Evolutionary conservation across 2,329 filamentous ascomycete species (phyloP).

Genomic region (Neonectria ditissima): DNA sequence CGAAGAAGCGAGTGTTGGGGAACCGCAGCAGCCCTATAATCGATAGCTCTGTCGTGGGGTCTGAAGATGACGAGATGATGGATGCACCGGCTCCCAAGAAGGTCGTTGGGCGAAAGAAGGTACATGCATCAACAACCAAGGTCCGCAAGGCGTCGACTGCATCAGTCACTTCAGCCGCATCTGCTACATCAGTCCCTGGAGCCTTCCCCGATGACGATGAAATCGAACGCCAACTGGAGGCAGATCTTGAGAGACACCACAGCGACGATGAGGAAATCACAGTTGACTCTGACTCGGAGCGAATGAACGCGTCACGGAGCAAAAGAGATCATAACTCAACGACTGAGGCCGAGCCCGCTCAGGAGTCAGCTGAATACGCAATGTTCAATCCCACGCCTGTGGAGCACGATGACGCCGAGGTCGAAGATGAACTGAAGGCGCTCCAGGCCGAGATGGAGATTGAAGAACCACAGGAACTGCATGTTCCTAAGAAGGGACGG

Average conservation of each 20-base stretch:
- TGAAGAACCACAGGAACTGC: constrained; percentile 53
- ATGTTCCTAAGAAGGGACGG: constrained; percentile 66
- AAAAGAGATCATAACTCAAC: constrained; percentile 47
- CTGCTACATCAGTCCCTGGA: constrained; percentile 54
- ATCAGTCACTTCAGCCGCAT: constrained; percentile 65
- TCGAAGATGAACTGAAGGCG: constrained; percentile 64
- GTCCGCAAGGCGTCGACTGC: constrained; percentile 32
- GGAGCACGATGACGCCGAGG: constrained; percentile 59
- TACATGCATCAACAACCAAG: constrained; percentile 57
- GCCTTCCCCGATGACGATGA: constrained; percentile 70
- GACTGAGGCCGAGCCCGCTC: constrained; percentile 40
- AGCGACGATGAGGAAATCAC: constrained; percentile 65
- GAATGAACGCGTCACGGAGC: constrained; percentile 48
- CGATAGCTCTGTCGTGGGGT: constrained; percentile 54
- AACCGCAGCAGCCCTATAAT: constrained; percentile 60
- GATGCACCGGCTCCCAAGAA: constrained; percentile 51
- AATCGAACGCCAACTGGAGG: constrained; percentile 73
- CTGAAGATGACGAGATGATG: constrained; percentile 53
- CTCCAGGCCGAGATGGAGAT: constrained; percentile 63
- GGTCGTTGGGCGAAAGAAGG: constrained; percentile 51
- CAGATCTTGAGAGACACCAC: constrained; percentile 69
- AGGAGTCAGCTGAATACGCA: constrained; percentile 56
- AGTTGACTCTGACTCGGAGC: constrained; percentile 60
- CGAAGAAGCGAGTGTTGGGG: constrained; percentile 70
- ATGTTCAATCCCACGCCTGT: constrained; percentile 65